These are phyloP conservation scores for Aspergillus baeticus DNA, from an alignment of 495 filamentous ascomycete genomes.

Conservation along the genomic window DNA sequence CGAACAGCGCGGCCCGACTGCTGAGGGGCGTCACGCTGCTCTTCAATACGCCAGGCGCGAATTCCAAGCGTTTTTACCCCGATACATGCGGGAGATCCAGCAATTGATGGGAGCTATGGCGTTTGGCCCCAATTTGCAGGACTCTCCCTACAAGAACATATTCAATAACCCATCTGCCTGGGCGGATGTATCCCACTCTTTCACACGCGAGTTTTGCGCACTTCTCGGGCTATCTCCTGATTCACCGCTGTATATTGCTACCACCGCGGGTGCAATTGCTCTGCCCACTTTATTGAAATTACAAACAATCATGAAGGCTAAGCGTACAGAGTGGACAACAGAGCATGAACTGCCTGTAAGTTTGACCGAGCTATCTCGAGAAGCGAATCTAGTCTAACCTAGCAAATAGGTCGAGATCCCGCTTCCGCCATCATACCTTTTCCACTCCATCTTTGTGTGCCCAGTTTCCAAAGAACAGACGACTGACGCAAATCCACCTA, in stretches of 20 bases:
- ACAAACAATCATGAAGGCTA: slow-evolving; percentile 76
- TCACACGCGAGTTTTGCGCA: slow-evolving; percentile 94
- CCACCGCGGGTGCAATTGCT: slow-evolving; percentile 87
- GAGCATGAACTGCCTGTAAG: slow-evolving; percentile 80
- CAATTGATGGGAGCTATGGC: slow-evolving; percentile 75
- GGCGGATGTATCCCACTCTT: slow-evolving; percentile 75
- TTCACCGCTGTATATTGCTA: slow-evolving; percentile 86
- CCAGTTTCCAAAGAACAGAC: slow-evolving; percentile 95
- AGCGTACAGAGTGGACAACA: slow-evolving; percentile 92
- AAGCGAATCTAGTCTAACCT: slow-evolving; percentile 9
- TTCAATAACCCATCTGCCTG: slow-evolving; percentile 76
- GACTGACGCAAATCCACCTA: slow-evolving; percentile 88
- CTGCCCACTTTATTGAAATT: slow-evolving; percentile 82
- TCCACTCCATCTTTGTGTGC: slow-evolving; percentile 97
- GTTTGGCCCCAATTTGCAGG: slow-evolving; percentile 63
- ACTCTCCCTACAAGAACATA: slow-evolving; percentile 70
- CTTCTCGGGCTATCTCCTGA: slow-evolving; percentile 83
- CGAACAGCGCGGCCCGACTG: slow-evolving; percentile 18
- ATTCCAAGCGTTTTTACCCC: slow-evolving; percentile 63
- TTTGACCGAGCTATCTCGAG: neutral
- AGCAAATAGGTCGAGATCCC: slow-evolving; percentile 73
- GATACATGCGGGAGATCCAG: slow-evolving; percentile 73
- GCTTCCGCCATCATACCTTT: slow-evolving; percentile 80
- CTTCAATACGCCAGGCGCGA: slow-evolving; percentile 68
- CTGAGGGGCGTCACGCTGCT: slow-evolving; percentile 54